Evolutionary conservation across 164 flowering plant species (phyloP).

Genomic region (Tetracentron sinense): DNA sequence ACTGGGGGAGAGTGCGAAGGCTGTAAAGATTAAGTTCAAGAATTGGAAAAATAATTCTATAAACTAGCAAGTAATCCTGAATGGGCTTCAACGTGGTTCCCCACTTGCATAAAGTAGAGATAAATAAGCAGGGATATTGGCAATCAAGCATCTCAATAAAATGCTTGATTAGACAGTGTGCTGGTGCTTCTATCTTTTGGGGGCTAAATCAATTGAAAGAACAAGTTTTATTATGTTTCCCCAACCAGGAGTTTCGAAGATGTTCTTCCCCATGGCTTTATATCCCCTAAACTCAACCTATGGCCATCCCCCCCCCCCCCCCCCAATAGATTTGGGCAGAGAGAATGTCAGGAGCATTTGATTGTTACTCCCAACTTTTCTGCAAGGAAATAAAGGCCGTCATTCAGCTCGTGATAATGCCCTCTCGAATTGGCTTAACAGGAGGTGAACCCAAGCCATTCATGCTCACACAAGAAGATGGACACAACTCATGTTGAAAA

Average conservation of each 20-base stretch:
- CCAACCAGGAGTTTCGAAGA: background rate
- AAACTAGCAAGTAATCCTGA: slow-evolving; percentile 12
- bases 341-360: background rate
- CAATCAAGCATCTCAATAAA: too few relatives aligned
- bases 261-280: background rate
- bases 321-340: background rate
- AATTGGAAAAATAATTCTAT: slow-evolving; percentile 15
- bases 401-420: background rate
- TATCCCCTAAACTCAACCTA: background rate
- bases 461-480: background rate
- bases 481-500: background rate
- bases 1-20: slow-evolving; percentile 14
- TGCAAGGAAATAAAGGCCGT: background rate
- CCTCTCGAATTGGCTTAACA: background rate
- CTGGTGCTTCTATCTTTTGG: too few relatives aligned
- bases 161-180: too few relatives aligned
- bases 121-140: background rate
- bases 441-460: background rate
- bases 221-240: background rate
- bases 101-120: background rate
- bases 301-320: background rate
- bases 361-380: too few relatives aligned
- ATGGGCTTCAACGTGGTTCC: slow-evolving; percentile 10
- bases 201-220: background rate
- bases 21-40: slow-evolving; percentile 20